Evolutionary conservation across 768 basidiomycete species (phyloP).

Genomic region (Boletus rubropictus): DNA sequence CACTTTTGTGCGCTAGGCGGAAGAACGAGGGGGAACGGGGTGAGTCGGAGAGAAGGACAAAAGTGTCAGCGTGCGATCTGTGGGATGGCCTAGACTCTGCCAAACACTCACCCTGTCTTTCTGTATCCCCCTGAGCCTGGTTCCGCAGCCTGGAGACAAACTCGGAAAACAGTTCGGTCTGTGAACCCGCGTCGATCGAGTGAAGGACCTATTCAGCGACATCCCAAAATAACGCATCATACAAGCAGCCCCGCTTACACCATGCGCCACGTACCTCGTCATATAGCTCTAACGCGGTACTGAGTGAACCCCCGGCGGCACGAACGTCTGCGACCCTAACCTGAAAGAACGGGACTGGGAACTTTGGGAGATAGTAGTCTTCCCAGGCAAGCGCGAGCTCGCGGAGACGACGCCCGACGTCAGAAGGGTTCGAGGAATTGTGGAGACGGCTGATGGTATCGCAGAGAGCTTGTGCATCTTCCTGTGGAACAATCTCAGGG

Average conservation of each 20-base stretch:
- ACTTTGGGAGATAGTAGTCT: constrained; percentile 29
- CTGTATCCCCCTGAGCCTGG: constrained; percentile 22
- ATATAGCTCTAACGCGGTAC: constrained; percentile 26
- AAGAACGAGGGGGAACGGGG: neutral
- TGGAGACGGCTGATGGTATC: constrained; percentile 15
- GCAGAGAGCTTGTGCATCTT: constrained; percentile 20
- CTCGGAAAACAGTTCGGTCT: constrained; percentile 15
- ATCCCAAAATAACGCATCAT: neutral
- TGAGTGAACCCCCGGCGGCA: constrained; percentile 28
- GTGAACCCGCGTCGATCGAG: constrained; percentile 15
- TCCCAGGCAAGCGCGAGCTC: constrained; percentile 28
- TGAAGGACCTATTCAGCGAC: constrained; percentile 17
- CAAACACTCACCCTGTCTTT: constrained; percentile 22
- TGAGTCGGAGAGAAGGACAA: neutral
- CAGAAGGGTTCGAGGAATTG: constrained; percentile 11
- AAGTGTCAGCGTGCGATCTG: neutral
- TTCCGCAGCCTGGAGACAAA: constrained; percentile 25
- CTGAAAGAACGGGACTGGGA: constrained; percentile 28
- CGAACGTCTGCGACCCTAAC: constrained; percentile 31
- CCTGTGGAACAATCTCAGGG: constrained; percentile 18
- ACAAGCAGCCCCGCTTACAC: neutral
- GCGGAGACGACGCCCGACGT: constrained; percentile 22
- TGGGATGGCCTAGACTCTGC: neutral
- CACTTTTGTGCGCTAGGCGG: constrained; percentile 14
- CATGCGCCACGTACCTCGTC: constrained; percentile 21